phyloP scores from a whole-genome alignment of 192 early-diverging fungal species.

The Backusella westeae region DNA sequence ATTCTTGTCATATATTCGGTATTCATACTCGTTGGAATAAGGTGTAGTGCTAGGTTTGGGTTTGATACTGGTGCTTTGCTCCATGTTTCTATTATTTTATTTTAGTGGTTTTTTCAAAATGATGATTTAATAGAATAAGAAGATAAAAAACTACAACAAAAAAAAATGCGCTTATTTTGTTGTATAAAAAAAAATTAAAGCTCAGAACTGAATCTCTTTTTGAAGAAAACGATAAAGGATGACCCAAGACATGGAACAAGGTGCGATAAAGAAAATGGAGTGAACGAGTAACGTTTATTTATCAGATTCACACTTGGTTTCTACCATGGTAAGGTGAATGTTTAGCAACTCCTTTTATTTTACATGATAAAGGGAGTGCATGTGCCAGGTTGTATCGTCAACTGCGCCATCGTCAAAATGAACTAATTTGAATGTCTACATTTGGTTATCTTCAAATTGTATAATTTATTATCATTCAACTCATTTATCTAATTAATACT shows the following conservation, averaged over 20 bases:
- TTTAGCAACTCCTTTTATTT: not conserved
- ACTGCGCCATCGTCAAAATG: not conserved
- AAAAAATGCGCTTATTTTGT: not conserved
- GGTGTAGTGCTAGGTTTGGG: not conserved
- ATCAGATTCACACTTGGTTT: not conserved
- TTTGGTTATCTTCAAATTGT: not conserved
- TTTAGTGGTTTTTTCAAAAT: not conserved
- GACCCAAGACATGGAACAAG: too few relatives aligned
- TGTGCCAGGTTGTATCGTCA: too few relatives aligned
- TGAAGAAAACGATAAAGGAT: not conserved
- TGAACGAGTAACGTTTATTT: not conserved
- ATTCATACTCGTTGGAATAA: slow-evolving; percentile 21
- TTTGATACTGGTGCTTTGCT: not conserved
- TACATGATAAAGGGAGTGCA: not conserved
- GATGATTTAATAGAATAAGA: not conserved
- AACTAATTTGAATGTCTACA: not conserved
- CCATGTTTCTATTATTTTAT: not conserved
- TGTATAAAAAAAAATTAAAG: not conserved
- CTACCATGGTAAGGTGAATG: too few relatives aligned
- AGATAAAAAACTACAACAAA: not conserved
- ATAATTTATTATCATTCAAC: too few relatives aligned
- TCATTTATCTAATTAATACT: too few relatives aligned
- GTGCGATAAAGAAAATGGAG: not conserved
- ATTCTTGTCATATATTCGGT: slow-evolving; percentile 15
- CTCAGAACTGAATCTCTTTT: not conserved